phyloP scores from a whole-genome alignment of 768 basidiomycete genomes.

The Lactifluus hygrophoroides region DNA sequence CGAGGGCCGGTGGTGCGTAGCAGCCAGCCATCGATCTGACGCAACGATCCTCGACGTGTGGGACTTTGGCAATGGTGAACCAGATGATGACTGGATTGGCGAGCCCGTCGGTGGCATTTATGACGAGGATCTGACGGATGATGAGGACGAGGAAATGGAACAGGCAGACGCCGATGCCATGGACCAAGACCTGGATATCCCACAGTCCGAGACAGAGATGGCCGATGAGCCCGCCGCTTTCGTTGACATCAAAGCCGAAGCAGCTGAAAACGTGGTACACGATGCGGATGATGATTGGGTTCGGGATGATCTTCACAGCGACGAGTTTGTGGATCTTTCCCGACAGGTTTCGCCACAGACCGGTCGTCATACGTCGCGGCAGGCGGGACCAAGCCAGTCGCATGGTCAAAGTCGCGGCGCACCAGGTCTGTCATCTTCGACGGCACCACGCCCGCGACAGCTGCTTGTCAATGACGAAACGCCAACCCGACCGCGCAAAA shows the following conservation, averaged over 20 bases:
- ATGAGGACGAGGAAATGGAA: slow-evolving; percentile 42
- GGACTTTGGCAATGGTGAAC: slow-evolving; percentile 68
- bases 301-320: slow-evolving; percentile 3
- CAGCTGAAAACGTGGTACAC: slow-evolving; percentile 2
- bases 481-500: slow-evolving; percentile 51
- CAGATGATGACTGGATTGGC: slow-evolving; percentile 74
- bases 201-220: slow-evolving; percentile 20
- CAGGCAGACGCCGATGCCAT: slow-evolving; percentile 60
- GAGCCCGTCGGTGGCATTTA: slow-evolving; percentile 70
- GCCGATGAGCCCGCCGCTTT: slow-evolving; percentile 21
- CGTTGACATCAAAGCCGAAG: slow-evolving; percentile 12
- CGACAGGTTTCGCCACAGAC: neutral
- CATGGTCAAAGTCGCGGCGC: slow-evolving; percentile 4
- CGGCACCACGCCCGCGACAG: slow-evolving; percentile 29
- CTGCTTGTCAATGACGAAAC: slow-evolving; percentile 42
- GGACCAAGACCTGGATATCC: slow-evolving; percentile 52
- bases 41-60: slow-evolving; percentile 79
- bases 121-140: slow-evolving; percentile 55
- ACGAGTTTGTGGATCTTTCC: neutral
- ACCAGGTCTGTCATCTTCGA: slow-evolving; percentile 16
- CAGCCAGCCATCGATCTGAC: slow-evolving; percentile 78
- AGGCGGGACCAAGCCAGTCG: slow-evolving; percentile 10
- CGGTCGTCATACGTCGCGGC: neutral
- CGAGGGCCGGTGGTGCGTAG: slow-evolving; percentile 89
- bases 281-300: slow-evolving; percentile 9